These are phyloP conservation scores for Sindora glabra DNA, from an alignment of 306 rosid species.

Conservation along the genomic window DNA sequence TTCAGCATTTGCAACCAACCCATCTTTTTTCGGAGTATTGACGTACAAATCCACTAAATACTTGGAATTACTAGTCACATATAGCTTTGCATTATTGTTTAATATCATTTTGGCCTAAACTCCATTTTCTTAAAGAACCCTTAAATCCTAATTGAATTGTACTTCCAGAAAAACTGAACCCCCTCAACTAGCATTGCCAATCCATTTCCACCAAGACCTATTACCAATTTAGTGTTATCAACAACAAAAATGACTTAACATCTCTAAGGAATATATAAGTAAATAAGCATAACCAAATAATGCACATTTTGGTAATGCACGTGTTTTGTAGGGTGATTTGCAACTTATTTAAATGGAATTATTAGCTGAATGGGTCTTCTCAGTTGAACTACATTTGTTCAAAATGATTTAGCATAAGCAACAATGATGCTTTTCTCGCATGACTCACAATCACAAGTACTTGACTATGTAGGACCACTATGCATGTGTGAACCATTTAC, in stretches of 20 bases:
- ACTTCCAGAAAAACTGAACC: slow-evolving; percentile 42
- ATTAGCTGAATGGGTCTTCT: no score
- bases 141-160: slow-evolving; percentile 23
- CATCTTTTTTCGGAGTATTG: slow-evolving; percentile 30
- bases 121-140: slow-evolving; percentile 33
- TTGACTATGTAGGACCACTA: no score
- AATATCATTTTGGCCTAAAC: slow-evolving; percentile 30
- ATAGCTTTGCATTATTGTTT: slow-evolving; percentile 18
- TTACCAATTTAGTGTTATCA: slow-evolving; percentile 36
- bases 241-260: slow-evolving; percentile 34
- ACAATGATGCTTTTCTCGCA: no score
- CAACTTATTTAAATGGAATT: no score
- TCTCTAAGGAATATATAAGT: no score
- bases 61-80: slow-evolving; percentile 31
- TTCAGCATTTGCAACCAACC: slow-evolving; percentile 28
- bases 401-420: no score
- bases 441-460: no score
- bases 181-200: slow-evolving; percentile 44
- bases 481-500: no score
- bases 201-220: slow-evolving; percentile 31
- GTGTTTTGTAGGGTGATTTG: no score
- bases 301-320: no score
- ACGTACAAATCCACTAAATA: slow-evolving; percentile 38
- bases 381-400: no score
- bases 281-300: no score